Base-by-base conservation (phyloP, 805 yeast species). In the Wickerhamiella occidentalis region DNA sequence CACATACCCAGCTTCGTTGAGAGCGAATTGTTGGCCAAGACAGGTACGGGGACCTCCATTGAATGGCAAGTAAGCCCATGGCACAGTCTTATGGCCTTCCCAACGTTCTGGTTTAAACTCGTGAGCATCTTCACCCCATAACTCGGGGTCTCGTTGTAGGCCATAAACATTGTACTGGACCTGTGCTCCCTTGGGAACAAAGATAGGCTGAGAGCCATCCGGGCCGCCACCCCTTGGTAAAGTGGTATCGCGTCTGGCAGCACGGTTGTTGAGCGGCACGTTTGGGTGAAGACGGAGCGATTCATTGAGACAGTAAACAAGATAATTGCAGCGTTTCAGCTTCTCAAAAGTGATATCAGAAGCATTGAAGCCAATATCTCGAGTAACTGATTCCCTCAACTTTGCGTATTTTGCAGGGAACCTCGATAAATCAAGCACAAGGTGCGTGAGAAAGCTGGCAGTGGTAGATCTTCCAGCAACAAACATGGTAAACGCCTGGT, bases 1-100 rank as follows among this genome's bases (percentile, higher is more conserved):
- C 11, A 69, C 63, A 54, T 69, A 71, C 9, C 68, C 64, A n/a
- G 71, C 71, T 56, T 71, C 74, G 22, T 74, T 70, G 30, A 70
- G 64, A 7, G 75, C 76, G 59, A 70, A 69, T 56, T 71, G 74
- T 58, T 71, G 75, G 40, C 75, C 76, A 47, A 71, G 61, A 54
- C 75, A 71, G 42, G 70, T 69, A 47, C 76, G 57, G 17, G 75
- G 75, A 8, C 76, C 76, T 37, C 75, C 76, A 53, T 70, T 69
- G 58, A 70, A 70, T 26, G 74, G 74, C 22, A 69, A 56, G 55
- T 66, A 69, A 13, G 66, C 65, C 73, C 73, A 70, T 7, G 57
- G 53, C 15, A 23, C 33, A 11, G 22, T n/a, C 19, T 40, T 40
- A 19, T 40, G 44, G 15, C 19, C 33, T 4, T 22, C 46, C 74